Evolutionary conservation across 306 rosid species (phyloP).

Genomic region (Comarum palustre): DNA sequence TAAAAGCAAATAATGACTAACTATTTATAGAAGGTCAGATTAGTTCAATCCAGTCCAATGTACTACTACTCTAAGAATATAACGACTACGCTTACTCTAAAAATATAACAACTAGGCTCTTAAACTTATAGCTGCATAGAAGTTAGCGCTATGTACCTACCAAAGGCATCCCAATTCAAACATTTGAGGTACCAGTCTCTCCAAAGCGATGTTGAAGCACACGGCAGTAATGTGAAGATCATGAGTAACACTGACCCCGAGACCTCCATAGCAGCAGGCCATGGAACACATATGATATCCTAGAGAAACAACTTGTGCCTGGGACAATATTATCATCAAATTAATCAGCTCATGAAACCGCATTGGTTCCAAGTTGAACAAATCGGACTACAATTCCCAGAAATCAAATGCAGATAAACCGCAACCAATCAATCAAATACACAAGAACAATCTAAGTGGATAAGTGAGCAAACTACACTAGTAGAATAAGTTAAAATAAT

Average conservation of each 20-base stretch:
- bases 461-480: no score
- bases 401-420: conserved; percentile 1
- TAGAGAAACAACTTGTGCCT: conserved; percentile 41
- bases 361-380: not conserved
- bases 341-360: not conserved
- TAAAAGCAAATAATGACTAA: conserved; percentile 13
- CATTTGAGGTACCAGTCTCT: conserved; percentile 40
- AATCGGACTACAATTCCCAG: no score
- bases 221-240: conserved; percentile 39
- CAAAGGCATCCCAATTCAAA: conserved; percentile 47
- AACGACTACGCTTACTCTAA: no score
- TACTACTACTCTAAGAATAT: not conserved
- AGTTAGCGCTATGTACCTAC: conserved; percentile 52
- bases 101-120: no score
- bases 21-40: conserved; percentile 6
- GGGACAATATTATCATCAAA: conserved; percentile 26
- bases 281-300: conserved; percentile 39
- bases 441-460: no score
- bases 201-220: conserved; percentile 30
- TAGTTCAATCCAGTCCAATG: conserved; percentile 15
- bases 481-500: no score
- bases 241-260: conserved; percentile 36
- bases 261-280: conserved; percentile 48
- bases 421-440: conserved; percentile 13
- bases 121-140: conserved; percentile 22